Evolutionary conservation across 352 stramenopile genomes (phyloP), one percentile per base, ranked within the genome.

Genomic region (Blastocystis sp.): DNA sequence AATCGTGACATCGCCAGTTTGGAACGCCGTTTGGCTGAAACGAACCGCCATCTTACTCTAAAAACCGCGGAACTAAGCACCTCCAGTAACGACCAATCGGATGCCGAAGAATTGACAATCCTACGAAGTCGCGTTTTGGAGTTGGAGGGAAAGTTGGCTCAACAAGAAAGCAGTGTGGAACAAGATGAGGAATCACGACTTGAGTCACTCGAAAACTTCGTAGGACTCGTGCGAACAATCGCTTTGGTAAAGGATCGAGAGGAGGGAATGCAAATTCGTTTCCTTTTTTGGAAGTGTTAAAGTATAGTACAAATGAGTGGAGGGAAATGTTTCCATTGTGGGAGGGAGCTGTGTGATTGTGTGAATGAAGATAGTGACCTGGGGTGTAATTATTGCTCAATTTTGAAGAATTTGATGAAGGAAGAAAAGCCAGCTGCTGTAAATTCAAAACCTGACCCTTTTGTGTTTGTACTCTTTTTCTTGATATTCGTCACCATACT

Each of bases 311-410:
- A 29, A n/a, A 23, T 50, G 54, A 47, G 20, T 37, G 43, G 62
- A 18, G 55, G 47, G 7, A 53, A 15, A 3, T 84, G 73, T 41
- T 84, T 84, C 53, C 73, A 84, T 66, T 84, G 73, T 43, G 73
- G 73, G 15, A 23, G 73, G 20, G 20, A 55, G 8, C 39, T 84
- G 11, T 47, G 29, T 23, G 47, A 66, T 20, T 54, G 50, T 29
- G 47, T 9, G 20, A 11, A 68, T n/a, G 53, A 43, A 29, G 47
- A 29, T 8, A 39, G 20, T 8, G 53, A 68, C 11, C 20, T 23
- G 9, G 39, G 73, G 13, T 84, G 73, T 43, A 84, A 50, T 47
- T 84, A 84, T 43, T 84, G 73, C 50, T 54, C 37, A 29, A 84
- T 84, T 66, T 37, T 84, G 37, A 53, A 26, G 1, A 84, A 84